Conservation (phyloP, 805 yeast genomes). For the Candida berthetii region DNA sequence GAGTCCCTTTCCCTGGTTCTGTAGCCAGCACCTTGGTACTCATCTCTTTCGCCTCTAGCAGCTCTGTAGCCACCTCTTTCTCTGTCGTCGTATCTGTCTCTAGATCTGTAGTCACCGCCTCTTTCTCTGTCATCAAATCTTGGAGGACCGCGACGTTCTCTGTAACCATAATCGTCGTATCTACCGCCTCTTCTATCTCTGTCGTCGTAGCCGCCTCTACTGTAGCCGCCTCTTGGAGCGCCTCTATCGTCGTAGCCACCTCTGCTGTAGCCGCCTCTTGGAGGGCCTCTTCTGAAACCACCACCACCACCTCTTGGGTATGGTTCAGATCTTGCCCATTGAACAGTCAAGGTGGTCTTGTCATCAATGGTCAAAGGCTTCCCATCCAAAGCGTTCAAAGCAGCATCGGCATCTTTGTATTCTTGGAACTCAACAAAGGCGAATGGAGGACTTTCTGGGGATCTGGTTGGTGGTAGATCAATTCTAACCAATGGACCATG, state of each 20-base stretch:
- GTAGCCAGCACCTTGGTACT: background rate
- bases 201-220: constrained; percentile 5
- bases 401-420: constrained; percentile 46
- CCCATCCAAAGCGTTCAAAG: constrained; percentile 40
- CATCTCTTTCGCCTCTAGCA: constrained; percentile 1
- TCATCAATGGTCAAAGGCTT: constrained; percentile 35
- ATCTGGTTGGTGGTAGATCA: constrained; percentile 58
- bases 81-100: constrained; percentile 4
- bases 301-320: constrained; percentile 28
- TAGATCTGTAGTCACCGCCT: constrained; percentile 4
- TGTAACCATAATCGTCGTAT: constrained; percentile 1
- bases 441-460: constrained; percentile 51
- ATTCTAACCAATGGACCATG: constrained; percentile 52
- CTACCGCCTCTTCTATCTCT: constrained; percentile 4
- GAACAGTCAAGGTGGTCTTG: constrained; percentile 37
- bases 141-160: constrained; percentile 1
- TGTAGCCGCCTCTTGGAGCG: constrained; percentile 6
- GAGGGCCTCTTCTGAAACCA: constrained; percentile 12
- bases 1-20: constrained; percentile 6
- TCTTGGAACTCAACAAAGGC: constrained; percentile 58
- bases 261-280: constrained; percentile 12
- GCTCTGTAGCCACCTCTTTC: constrained; percentile 12
- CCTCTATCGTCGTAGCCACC: constrained; percentile 10
- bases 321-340: constrained; percentile 53
- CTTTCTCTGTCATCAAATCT: constrained; percentile 11